phyloP scores from a whole-genome alignment of 768 basidiomycete genomes.

The Termitomyces bulborhizus region DNA sequence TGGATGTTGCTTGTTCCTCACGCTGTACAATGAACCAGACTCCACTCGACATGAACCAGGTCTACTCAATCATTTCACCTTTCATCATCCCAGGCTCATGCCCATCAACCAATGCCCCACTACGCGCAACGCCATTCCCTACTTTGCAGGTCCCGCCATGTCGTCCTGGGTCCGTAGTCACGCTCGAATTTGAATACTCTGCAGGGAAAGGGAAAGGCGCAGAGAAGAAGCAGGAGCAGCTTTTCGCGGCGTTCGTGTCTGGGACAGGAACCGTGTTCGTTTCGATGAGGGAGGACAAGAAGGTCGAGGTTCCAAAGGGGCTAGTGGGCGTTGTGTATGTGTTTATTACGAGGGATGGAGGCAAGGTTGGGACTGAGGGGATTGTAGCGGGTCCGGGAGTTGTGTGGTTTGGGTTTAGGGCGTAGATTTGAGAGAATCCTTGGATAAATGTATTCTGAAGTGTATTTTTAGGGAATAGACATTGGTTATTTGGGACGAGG shows the following conservation, averaged over 20 bases:
- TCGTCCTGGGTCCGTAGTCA: slow-evolving; percentile 12
- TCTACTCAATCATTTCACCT: slow-evolving; percentile 30
- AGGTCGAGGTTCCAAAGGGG: slow-evolving; percentile 33
- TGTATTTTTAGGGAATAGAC: neutral
- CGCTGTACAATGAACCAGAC: slow-evolving; percentile 19
- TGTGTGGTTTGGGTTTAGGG: slow-evolving; percentile 28
- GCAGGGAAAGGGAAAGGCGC: slow-evolving; percentile 6
- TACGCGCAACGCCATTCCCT: slow-evolving; percentile 41
- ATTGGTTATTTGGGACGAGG: no score
- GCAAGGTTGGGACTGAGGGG: slow-evolving; percentile 34
- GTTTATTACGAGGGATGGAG: slow-evolving; percentile 34
- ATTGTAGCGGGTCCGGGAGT: slow-evolving; percentile 55
- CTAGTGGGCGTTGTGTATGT: slow-evolving; percentile 47
- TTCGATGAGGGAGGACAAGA: slow-evolving; percentile 22
- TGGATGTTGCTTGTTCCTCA: neutral
- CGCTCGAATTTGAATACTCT: slow-evolving; percentile 18
- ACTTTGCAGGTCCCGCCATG: slow-evolving; percentile 26
- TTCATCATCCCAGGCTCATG: slow-evolving; percentile 43
- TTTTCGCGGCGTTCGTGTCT: slow-evolving; percentile 44
- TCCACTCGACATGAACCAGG: slow-evolving; percentile 33
- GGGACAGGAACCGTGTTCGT: slow-evolving; percentile 38
- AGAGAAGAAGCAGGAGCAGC: neutral
- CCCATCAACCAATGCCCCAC: slow-evolving; percentile 43
- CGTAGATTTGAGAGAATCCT: neutral
- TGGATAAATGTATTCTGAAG: neutral